phyloP scores from a whole-genome alignment of 768 basidiomycete species.

The Dioszegia crocea region DNA sequence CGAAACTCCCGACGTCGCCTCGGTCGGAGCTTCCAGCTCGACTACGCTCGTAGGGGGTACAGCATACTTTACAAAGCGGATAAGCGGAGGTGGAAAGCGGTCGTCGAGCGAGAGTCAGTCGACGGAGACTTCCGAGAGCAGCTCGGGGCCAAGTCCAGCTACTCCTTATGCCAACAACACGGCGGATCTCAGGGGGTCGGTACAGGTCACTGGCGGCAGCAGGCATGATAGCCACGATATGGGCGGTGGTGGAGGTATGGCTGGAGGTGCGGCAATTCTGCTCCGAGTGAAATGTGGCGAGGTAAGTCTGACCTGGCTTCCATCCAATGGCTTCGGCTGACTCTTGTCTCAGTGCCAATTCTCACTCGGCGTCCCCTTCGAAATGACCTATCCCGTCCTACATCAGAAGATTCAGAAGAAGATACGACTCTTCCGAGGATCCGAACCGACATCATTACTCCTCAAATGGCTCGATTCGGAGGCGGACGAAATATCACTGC shows the following conservation, averaged over 20 bases:
- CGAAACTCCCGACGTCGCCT: not conserved
- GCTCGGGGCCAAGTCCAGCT: slow-evolving; percentile 55
- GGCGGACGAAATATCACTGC: slow-evolving; percentile 36
- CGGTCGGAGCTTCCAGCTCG: not conserved
- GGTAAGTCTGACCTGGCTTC: slow-evolving; percentile 18
- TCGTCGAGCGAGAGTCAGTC: slow-evolving; percentile 40
- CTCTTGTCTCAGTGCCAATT: slow-evolving; percentile 68
- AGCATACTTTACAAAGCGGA: slow-evolving; percentile 34
- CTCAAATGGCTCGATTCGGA: slow-evolving; percentile 41
- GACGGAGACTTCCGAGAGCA: slow-evolving; percentile 58
- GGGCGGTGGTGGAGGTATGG: not conserved
- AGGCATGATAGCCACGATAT: not conserved
- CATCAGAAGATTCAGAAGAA: slow-evolving; percentile 88
- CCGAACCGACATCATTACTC: slow-evolving; percentile 44
- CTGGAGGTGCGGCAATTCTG: slow-evolving; percentile 42
- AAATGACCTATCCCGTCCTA: slow-evolving; percentile 73
- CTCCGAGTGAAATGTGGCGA: slow-evolving; percentile 89
- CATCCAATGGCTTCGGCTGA: not conserved
- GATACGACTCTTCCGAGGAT: slow-evolving; percentile 81
- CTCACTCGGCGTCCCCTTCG: slow-evolving; percentile 78
- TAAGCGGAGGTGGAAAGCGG: slow-evolving; percentile 34
- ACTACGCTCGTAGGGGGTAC: slow-evolving; percentile 35
- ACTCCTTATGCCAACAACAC: slow-evolving; percentile 44
- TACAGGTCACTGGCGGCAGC: not conserved
- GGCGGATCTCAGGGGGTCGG: slow-evolving; percentile 4